These are phyloP conservation scores for Zelopaecilomyces penicillatus DNA, from an alignment of 2,329 filamentous ascomycete species.

Conservation along the genomic window DNA sequence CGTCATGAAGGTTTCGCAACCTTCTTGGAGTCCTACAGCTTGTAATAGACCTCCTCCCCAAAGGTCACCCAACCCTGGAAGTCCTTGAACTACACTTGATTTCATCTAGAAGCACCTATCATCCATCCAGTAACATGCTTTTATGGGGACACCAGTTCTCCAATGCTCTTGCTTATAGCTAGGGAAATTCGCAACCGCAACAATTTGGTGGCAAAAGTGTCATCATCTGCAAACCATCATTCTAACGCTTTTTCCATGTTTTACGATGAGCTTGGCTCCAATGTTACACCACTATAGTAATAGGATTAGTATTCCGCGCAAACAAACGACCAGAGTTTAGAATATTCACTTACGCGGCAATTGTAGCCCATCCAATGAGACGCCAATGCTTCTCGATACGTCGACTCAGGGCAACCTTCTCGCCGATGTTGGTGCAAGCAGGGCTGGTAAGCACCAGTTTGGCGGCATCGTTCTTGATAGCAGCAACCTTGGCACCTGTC, in stretches of 20 bases:
- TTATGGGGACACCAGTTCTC: too few species aligned
- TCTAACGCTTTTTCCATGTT: background rate
- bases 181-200: too few species aligned
- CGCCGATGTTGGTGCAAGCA: slow-evolving; percentile 92
- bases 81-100: too few species aligned
- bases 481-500: slow-evolving; percentile 92
- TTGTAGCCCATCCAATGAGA: slow-evolving; percentile 84
- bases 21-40: too few species aligned
- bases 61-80: too few species aligned
- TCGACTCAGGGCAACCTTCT: slow-evolving; percentile 93
- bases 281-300: slow-evolving; percentile 40
- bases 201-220: too few species aligned
- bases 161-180: too few species aligned
- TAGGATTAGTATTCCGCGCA: slow-evolving; percentile 1
- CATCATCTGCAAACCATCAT: background rate
- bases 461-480: slow-evolving; percentile 94
- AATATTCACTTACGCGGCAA: slow-evolving; percentile 50
- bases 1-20: background rate
- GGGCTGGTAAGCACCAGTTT: slow-evolving; percentile 89
- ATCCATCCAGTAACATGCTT: too few species aligned
- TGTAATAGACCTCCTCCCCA: too few species aligned
- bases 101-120: too few species aligned
- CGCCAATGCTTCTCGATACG: slow-evolving; percentile 99
- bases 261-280: slow-evolving; percentile 43
- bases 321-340: too few species aligned